Percentiles rank a stretch among this genome's conserved stretches.
These are phyloP conservation scores for Serendipita vermifera DNA, from an alignment of 768 basidiomycete genomes.

Conservation along the genomic window DNA sequence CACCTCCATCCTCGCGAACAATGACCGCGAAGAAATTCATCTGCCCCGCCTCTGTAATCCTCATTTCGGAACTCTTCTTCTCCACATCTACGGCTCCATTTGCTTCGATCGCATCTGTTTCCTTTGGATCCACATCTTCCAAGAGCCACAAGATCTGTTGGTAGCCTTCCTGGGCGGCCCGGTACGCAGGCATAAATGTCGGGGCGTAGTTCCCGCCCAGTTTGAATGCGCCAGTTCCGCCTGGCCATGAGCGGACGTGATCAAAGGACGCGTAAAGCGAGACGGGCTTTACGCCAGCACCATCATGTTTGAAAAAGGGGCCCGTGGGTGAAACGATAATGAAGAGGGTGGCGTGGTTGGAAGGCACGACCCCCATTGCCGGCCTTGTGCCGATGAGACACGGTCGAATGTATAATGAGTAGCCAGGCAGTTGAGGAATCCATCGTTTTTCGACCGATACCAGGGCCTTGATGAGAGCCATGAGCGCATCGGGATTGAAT, in stretches of 20 bases:
- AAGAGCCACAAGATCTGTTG: conserved; percentile 69
- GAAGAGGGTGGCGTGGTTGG: conserved; percentile 70
- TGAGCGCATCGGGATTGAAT: conserved; percentile 35
- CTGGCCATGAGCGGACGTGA: conserved; percentile 72
- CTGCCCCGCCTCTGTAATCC: conserved; percentile 44
- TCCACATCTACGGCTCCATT: not conserved
- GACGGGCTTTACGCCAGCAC: conserved; percentile 37
- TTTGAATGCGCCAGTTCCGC: conserved; percentile 57
- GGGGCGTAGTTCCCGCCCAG: conserved; percentile 56
- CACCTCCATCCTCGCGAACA: conserved; percentile 44
- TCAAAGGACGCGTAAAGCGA: conserved; percentile 58
- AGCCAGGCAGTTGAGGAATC: conserved; percentile 63
- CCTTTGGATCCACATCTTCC: conserved; percentile 34
- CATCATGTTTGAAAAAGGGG: conserved; percentile 31
- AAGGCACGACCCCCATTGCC: conserved; percentile 42
- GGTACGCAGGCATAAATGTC: conserved; percentile 47
- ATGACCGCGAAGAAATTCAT: conserved; percentile 75
- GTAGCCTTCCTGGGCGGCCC: conserved; percentile 55
- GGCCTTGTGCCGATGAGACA: conserved; percentile 45
- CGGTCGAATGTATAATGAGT: conserved; percentile 79
- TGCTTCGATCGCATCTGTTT: conserved; percentile 26
- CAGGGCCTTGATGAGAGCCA: conserved; percentile 49
- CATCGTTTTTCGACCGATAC: conserved; percentile 62
- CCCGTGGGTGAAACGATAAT: conserved; percentile 62
- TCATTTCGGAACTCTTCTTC: conserved; percentile 24